Evolutionary conservation across 2,329 filamentous ascomycete genomes (phyloP).

Genomic region (Colletotrichum sp.): DNA sequence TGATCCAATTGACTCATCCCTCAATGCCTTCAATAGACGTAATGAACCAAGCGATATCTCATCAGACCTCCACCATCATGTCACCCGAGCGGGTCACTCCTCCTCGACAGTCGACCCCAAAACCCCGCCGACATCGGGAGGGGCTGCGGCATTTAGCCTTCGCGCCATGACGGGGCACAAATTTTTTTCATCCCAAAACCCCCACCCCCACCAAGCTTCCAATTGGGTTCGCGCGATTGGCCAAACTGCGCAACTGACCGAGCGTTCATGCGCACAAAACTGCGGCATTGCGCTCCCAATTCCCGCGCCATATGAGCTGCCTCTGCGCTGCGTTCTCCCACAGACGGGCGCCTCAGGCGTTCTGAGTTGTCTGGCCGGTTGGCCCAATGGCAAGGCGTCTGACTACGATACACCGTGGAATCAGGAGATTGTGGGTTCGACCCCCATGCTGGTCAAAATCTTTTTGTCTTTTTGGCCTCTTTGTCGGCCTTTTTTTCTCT

Average conservation of each 20-base stretch:
- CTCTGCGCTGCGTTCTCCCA: rapidly evolving
- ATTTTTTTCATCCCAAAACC: neutral
- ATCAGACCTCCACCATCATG: neutral
- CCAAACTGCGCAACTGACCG: neutral
- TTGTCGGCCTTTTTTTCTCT: too few relatives aligned
- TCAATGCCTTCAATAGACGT: rapidly evolving
- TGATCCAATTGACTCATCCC: rapidly evolving
- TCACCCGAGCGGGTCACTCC: neutral
- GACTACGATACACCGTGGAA: slow-evolving; percentile 36
- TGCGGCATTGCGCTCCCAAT: neutral
- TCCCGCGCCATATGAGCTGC: neutral
- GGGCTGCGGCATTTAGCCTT: neutral
- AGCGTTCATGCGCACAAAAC: neutral
- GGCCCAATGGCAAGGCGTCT: slow-evolving; percentile 47
- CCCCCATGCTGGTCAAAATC: slow-evolving; percentile 17
- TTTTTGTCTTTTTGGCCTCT: neutral
- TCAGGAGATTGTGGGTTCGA: slow-evolving; percentile 22
- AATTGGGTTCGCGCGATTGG: neutral
- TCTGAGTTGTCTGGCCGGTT: slow-evolving; percentile 22
- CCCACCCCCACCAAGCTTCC: neutral
- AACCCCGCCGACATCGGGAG: neutral
- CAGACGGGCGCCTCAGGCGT: neutral
- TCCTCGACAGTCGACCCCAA: neutral
- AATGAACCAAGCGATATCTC: rapidly evolving
- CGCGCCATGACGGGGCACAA: neutral